Percentiles rank a stretch among this genome's conserved stretches.
These are phyloP conservation scores for Solanum bulbocastanum DNA, from an alignment of 257 asterid genomes.

Conservation along the genomic window DNA sequence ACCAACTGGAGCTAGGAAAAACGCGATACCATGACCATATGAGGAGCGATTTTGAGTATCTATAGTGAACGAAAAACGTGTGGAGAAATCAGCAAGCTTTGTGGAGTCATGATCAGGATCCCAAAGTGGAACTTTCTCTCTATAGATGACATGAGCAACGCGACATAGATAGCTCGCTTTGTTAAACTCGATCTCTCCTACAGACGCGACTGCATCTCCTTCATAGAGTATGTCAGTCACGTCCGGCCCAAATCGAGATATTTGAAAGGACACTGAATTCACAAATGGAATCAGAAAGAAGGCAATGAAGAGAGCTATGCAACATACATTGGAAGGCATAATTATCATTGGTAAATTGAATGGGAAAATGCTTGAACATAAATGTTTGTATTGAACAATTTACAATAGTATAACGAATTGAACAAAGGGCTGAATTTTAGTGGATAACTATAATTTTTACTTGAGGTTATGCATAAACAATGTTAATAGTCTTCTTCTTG, in stretches of 20 bases:
- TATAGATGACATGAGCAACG: conserved; percentile 22
- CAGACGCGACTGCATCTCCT: conserved; percentile 20
- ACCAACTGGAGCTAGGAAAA: conserved; percentile 30
- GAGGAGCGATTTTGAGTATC: not conserved
- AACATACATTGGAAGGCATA: not conserved
- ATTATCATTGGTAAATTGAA: not conserved
- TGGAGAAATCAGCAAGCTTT: conserved; percentile 16
- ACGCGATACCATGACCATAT: conserved; percentile 21
- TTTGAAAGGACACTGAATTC: conserved; percentile 7
- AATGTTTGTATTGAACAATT: not conserved
- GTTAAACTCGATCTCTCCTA: conserved; percentile 13
- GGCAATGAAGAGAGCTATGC: not conserved
- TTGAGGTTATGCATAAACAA: not conserved
- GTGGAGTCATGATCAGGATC: conserved; percentile 6
- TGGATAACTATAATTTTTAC: not conserved
- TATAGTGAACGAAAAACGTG: conserved; percentile 19
- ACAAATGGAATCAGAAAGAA: not conserved
- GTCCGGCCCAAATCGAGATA: conserved; percentile 9
- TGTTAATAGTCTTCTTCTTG: not conserved
- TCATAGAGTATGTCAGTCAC: conserved; percentile 1
- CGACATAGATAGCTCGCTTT: not conserved
- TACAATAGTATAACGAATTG: not conserved
- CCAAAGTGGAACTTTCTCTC: conserved; percentile 19
- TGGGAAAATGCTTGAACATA: not conserved
- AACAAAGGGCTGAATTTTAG: not conserved